A percentile compares a stretch with the other conserved stretches of the same genome.
Conservation (phyloP, 768 basidiomycete genomes). For the Amanita jacksonii region DNA sequence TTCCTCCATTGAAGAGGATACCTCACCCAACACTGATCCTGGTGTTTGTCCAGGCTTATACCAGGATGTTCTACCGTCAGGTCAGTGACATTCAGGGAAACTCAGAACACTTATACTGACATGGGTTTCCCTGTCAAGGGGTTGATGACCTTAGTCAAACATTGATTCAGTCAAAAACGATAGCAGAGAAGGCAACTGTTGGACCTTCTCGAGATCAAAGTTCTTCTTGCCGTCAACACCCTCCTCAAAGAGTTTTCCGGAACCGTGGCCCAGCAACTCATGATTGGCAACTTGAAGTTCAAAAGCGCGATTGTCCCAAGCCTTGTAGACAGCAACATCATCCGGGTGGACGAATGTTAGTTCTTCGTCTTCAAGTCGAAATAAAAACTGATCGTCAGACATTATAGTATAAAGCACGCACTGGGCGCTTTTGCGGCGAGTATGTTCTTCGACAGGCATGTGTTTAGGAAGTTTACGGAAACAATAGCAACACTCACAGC, state of each 20-base stretch:
- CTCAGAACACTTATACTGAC: slow-evolving; percentile 14
- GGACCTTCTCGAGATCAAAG: slow-evolving; percentile 63
- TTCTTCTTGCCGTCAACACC: slow-evolving; percentile 67
- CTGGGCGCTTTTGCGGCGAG: slow-evolving; percentile 82
- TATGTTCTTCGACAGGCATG: slow-evolving; percentile 45
- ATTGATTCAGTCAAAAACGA: neutral
- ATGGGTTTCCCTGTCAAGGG: slow-evolving; percentile 72
- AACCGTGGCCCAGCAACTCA: slow-evolving; percentile 80
- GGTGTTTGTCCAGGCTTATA: slow-evolving; percentile 84
- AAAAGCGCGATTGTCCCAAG: slow-evolving; percentile 72
- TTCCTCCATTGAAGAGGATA: slow-evolving; percentile 88
- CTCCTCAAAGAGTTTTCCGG: slow-evolving; percentile 78
- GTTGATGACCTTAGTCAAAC: slow-evolving; percentile 55
- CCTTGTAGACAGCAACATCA: slow-evolving; percentile 63
- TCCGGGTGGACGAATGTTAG: slow-evolving; percentile 77
- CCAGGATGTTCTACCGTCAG: slow-evolving; percentile 55
- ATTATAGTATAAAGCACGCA: slow-evolving; percentile 21
- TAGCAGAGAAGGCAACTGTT: neutral
- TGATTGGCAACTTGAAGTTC: slow-evolving; percentile 89
- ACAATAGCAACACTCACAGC: slow-evolving; percentile 35
- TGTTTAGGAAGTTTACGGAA: neutral
- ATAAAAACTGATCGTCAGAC: neutral
- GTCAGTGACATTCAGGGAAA: slow-evolving; percentile 2
- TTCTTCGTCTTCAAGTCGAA: slow-evolving; percentile 45
- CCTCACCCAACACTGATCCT: slow-evolving; percentile 74